Conservation (phyloP, 106 monocot genomes). For the Gastrodia elata region DNA sequence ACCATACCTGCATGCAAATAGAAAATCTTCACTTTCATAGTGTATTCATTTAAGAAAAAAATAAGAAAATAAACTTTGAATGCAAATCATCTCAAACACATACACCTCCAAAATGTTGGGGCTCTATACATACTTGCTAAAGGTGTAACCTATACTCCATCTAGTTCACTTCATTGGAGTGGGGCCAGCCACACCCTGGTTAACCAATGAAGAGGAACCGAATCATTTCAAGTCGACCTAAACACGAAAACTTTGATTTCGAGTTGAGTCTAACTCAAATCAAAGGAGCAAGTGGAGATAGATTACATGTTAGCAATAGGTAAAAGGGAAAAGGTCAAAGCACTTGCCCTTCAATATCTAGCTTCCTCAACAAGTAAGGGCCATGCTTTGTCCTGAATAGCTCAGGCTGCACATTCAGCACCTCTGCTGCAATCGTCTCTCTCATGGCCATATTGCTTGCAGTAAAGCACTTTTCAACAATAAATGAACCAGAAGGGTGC, state of each 20-base stretch:
- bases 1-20: constrained; percentile 40
- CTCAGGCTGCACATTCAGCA: constrained; percentile 46
- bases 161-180: no score
- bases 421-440: constrained; percentile 64
- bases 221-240: no score
- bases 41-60: no score
- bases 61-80: no score
- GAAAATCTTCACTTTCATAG: not conserved
- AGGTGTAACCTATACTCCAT: no score
- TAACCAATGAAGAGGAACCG: no score
- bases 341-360: constrained; percentile 75
- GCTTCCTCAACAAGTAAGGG: constrained; percentile 62
- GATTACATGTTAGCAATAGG: no score
- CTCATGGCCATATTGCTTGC: constrained; percentile 57
- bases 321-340: constrained; percentile 4
- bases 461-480: constrained; percentile 86
- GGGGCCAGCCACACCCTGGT: no score
- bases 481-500: constrained; percentile 69
- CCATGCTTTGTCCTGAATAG: constrained; percentile 88
- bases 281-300: no score
- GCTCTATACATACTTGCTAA: no score
- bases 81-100: not conserved
- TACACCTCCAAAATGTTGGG: not conserved
- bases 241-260: no score
- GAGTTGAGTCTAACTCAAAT: no score